Percentiles rank a stretch among this genome's conserved stretches.
These are phyloP conservation scores for Cyclaneusma minus DNA, from an alignment of 2,329 filamentous ascomycete genomes.

Conservation along the genomic window DNA sequence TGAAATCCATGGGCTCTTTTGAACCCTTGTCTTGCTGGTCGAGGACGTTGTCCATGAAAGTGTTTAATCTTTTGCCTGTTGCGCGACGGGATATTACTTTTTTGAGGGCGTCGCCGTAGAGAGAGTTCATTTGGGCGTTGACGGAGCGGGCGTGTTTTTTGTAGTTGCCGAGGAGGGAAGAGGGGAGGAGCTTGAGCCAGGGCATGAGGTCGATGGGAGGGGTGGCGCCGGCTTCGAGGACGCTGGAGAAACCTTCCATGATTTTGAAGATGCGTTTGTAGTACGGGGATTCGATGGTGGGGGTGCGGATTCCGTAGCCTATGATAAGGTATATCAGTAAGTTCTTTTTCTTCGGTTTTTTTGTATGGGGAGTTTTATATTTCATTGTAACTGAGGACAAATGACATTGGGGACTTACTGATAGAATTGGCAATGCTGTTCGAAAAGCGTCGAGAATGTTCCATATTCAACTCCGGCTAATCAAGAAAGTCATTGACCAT, in stretches of 20 bases:
- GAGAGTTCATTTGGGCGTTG: slow-evolving; percentile 22
- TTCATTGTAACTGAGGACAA: slow-evolving; percentile 3
- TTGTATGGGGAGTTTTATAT: slow-evolving; percentile 4
- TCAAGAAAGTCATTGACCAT: slow-evolving; percentile 28
- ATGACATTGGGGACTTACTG: slow-evolving; percentile 10
- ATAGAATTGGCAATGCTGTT: slow-evolving; percentile 31
- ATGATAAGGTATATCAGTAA: slow-evolving; percentile 2
- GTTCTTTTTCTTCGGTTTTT: background rate
- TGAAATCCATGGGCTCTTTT: too few species aligned
- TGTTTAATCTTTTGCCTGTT: slow-evolving; percentile 10
- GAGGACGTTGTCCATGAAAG: slow-evolving; percentile 25
- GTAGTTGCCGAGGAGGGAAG: slow-evolving; percentile 24
- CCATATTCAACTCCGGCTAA: slow-evolving; percentile 26
- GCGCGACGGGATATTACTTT: slow-evolving; percentile 20
- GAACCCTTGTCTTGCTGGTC: slow-evolving; percentile 21
- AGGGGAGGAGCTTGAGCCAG: slow-evolving; percentile 25
- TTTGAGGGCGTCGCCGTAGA: slow-evolving; percentile 21
- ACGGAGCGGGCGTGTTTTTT: slow-evolving; percentile 20
- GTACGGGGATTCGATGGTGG: slow-evolving; percentile 17
- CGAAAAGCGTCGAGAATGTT: slow-evolving; percentile 29
- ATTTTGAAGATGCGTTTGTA: slow-evolving; percentile 24
- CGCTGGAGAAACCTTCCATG: slow-evolving; percentile 26
- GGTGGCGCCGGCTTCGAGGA: slow-evolving; percentile 30
- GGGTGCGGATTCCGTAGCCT: slow-evolving; percentile 22
- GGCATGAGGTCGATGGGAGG: slow-evolving; percentile 33